Percentiles rank a stretch among this genome's conserved stretches.
These are phyloP conservation scores for Plasmodiophora brassicae DNA, from an alignment of 208 protist species.

Conservation along the genomic window DNA sequence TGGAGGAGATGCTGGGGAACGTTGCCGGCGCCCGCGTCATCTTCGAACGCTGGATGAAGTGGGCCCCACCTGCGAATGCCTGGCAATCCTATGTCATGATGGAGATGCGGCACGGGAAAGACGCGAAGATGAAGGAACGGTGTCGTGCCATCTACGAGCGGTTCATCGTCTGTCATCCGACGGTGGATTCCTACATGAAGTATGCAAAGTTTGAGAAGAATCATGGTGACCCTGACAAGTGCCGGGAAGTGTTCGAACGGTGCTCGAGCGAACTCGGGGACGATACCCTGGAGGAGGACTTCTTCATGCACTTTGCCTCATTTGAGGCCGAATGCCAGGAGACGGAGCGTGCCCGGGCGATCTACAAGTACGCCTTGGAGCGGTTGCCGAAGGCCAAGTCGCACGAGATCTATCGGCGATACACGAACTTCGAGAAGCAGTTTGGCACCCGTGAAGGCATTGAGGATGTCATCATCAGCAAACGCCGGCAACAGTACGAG, in stretches of 20 bases:
- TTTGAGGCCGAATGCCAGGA: constrained; percentile 44
- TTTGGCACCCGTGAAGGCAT: constrained; percentile 68
- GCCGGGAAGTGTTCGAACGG: constrained; percentile 45
- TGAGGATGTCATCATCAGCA: constrained; percentile 75
- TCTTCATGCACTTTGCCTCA: constrained; percentile 44
- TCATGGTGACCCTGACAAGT: constrained; percentile 33
- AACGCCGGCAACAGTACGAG: constrained; percentile 79
- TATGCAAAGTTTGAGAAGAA: constrained; percentile 58
- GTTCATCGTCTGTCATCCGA: constrained; percentile 48
- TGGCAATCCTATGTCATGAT: constrained; percentile 78
- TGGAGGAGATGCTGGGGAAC: constrained; percentile 93
- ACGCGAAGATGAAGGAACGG: background rate
- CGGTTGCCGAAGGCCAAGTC: constrained; percentile 64
- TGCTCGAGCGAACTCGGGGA: constrained; percentile 43
- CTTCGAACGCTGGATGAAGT: constrained; percentile 89
- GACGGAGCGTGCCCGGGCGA: constrained; percentile 50
- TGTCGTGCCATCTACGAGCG: constrained; percentile 46
- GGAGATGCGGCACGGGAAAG: constrained; percentile 30
- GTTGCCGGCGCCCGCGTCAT: constrained; percentile 72
- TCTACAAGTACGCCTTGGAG: constrained; percentile 78
- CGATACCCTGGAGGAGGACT: constrained; percentile 39
- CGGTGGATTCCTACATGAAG: constrained; percentile 44
- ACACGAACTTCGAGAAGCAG: constrained; percentile 74
- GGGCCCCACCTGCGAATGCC: constrained; percentile 74
- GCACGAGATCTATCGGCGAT: constrained; percentile 66